These are phyloP conservation scores for Ceratopteris richardii DNA, from an alignment of 75 land plant genomes.

Conservation along the genomic window DNA sequence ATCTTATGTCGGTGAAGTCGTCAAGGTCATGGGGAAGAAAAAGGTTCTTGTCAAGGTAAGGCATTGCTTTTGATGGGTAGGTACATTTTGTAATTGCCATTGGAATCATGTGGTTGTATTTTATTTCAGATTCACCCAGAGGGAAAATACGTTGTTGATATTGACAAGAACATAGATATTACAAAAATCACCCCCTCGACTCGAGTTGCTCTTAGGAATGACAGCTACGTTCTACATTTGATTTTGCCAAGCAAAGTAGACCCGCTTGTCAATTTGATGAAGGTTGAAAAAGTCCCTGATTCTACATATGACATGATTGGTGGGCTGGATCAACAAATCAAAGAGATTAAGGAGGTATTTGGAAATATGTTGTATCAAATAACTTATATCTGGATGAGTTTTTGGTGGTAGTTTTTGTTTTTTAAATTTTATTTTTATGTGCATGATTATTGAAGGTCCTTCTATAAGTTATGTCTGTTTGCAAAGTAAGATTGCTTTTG, in stretches of 20 bases:
- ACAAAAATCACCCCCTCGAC: conserved; percentile 82
- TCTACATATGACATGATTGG: conserved; percentile 97
- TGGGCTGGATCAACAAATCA: conserved; percentile 91
- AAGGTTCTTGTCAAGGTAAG: conserved; percentile 92
- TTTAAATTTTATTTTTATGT: no score
- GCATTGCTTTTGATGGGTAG: not conserved
- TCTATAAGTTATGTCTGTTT: no score
- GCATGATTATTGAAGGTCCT: no score
- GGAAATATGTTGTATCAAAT: not conserved
- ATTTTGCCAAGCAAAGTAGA: conserved; percentile 88
- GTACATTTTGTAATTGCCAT: not conserved
- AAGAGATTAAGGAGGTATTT: conserved; percentile 81
- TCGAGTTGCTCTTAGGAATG: conserved; percentile 84
- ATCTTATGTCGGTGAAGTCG: conserved; percentile 94
- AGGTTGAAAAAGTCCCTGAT: conserved; percentile 93
- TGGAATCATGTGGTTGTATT: not conserved
- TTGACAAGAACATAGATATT: conserved; percentile 83
- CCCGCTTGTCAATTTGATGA: conserved; percentile 87
- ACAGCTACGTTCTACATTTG: conserved; percentile 87
- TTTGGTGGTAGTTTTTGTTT: no score
- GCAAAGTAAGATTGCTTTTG: no score
- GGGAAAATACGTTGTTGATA: conserved; percentile 89
- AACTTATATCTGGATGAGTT: not conserved
- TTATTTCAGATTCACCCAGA: conserved; percentile 75
- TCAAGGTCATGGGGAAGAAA: conserved; percentile 91